Base-by-base conservation (phyloP, 208 protist species). In the Balamuthia mandrillaris region DNA sequence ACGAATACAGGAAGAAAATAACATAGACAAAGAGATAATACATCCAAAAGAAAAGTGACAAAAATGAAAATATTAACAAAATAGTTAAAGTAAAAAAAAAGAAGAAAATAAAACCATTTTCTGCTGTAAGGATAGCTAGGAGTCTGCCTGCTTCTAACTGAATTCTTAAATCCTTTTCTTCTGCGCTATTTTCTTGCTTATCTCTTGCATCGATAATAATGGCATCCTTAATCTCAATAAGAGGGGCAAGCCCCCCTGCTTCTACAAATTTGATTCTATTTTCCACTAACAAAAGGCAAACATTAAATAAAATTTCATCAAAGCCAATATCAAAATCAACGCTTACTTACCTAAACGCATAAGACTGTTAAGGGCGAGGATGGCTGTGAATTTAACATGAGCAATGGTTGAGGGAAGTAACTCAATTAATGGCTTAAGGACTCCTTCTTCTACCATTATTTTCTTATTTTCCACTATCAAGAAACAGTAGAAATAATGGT, bases 171-270 rank as follows among this genome's bases (percentile, higher is more conserved):
- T 82, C 75, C 75, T 82, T 82, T 21, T 33, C 39, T 39, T 82
- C 65, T 61, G 24, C 16, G 14, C 31, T 39, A n/a, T 29, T 31
- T 31, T 81, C 74, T 37, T 14, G 16, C 29, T 82, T 54, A 37
- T 82, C 31, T 10, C 52, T 52, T n/a, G 75, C 51, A 24, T 82
- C 75, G 75, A 82, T 82, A 54, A 82, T 82, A 35, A 82, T 66
- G 49, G 75, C 75, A 54, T 82, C 75, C 56, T 82, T 82, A 24
- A 82, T 82, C 29, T 42, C 5, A 33, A 82, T 82, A 42, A 82
- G 58, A 16, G 75, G 35, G 52, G 60, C 52, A 29, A 82, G 56
- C 2, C 75, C 75, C 3, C 45, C 33, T 18, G 18, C 14, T 31
- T 9, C 45, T 21, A 61, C 24, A 29, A 82, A 82, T 41, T n/a